Percentiles rank a stretch among this genome's conserved stretches.
Conservation (phyloP, 2,329 filamentous ascomycete genomes). For the Colletotrichum phormii region DNA sequence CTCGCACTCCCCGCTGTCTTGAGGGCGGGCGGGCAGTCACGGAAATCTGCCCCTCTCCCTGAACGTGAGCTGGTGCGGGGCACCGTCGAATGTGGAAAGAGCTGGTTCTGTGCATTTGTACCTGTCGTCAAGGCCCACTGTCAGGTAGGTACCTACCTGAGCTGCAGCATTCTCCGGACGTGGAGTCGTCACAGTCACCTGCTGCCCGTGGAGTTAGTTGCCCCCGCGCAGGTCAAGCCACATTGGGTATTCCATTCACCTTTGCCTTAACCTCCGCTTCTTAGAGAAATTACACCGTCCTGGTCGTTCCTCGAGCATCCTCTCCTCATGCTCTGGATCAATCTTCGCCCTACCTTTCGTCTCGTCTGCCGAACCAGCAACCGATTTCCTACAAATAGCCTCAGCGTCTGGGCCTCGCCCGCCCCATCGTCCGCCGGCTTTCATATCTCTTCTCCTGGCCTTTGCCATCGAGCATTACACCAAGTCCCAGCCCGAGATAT, state of each 20-base stretch:
- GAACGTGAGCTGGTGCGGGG: too few species aligned
- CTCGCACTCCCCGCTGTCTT: neutral
- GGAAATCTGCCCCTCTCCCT: neutral
- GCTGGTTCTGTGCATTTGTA: neutral
- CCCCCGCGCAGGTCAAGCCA: constrained; percentile 4
- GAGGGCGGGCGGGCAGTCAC: neutral
- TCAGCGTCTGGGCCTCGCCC: neutral
- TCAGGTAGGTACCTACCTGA: neutral
- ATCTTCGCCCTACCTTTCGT: constrained; percentile 1
- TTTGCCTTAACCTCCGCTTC: neutral
- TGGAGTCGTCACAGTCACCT: neutral
- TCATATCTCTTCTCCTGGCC: constrained; percentile 1
- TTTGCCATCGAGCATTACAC: constrained; percentile 6
- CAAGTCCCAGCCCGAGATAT: constrained; percentile 59
- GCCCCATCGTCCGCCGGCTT: neutral
- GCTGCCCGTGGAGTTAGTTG: neutral
- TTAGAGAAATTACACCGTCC: neutral
- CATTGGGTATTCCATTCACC: neutral
- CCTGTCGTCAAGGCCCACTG: neutral
- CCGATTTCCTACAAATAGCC: neutral
- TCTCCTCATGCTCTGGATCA: constrained; percentile 14
- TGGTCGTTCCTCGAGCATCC: neutral
- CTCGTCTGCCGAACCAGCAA: neutral
- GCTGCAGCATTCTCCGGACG: neutral
- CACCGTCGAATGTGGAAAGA: neutral